phyloP scores from a whole-genome alignment of 768 basidiomycete genomes.

The Lactarius evosmus region DNA sequence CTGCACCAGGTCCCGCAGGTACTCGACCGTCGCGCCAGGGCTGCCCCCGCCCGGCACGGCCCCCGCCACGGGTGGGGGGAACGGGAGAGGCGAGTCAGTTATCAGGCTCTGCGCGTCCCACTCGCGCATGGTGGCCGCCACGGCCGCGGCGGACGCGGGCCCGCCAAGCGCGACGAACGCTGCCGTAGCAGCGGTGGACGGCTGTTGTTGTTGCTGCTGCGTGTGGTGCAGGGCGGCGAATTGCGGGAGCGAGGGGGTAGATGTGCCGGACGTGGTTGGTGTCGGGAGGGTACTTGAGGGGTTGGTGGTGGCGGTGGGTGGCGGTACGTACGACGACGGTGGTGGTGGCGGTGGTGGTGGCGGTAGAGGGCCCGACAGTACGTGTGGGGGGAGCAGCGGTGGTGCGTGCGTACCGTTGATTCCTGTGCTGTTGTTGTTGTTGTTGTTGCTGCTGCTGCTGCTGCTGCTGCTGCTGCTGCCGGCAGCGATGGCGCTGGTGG shows the following conservation, averaged over 20 bases:
- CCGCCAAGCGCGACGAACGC: neutral
- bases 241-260: conserved; percentile 30
- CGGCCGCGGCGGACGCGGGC: conserved; percentile 6
- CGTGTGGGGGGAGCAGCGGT: neutral
- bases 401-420: neutral
- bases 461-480: neutral
- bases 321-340: neutral
- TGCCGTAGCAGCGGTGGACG: neutral
- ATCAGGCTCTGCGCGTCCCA: conserved; percentile 72
- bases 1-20: conserved; percentile 73
- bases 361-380: neutral
- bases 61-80: neutral
- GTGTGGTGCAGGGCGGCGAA: conserved; percentile 6
- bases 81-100: conserved; percentile 36
- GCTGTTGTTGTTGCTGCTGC: neutral
- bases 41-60: conserved; percentile 21
- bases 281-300: conserved; percentile 26
- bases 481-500: neutral
- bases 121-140: conserved; percentile 47
- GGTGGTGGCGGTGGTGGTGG: conserved; percentile 1
- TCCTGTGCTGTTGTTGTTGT: neutral
- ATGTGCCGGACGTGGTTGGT: conserved; percentile 28
- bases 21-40: conserved; percentile 68
- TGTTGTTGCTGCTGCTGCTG: neutral
- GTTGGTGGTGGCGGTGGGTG: conserved; percentile 12